These are phyloP conservation scores for Lodderomyces elongisporus DNA, from an alignment of 1,139 yeast genomes.

Conservation along the genomic window DNA sequence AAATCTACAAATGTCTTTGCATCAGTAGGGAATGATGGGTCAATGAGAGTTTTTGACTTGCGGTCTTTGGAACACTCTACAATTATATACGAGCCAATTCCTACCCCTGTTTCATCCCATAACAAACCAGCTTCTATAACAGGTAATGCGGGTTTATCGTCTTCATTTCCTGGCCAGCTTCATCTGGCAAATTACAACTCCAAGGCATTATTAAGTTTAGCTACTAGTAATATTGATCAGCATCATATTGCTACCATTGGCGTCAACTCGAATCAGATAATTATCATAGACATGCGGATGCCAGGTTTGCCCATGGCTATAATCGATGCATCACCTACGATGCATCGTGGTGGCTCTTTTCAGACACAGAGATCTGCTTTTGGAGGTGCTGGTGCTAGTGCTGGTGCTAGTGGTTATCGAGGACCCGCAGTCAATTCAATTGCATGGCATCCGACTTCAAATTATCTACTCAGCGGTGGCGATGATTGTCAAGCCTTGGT, in stretches of 20 bases:
- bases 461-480: conserved; percentile 66
- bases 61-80: conserved; percentile 90
- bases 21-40: conserved; percentile 94
- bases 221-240: conserved; percentile 78
- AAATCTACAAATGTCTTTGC: conserved; percentile 78
- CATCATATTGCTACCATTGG: conserved; percentile 76
- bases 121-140: not conserved
- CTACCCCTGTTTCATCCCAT: conserved; percentile 25
- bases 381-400: not conserved
- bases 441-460: conserved; percentile 78
- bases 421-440: conserved; percentile 59
- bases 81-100: conserved; percentile 69
- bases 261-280: conserved; percentile 60
- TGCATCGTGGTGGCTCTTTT: not conserved
- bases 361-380: not conserved
- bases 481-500: conserved; percentile 89
- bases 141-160: not conserved
- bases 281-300: conserved; percentile 77
- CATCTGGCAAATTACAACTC: conserved; percentile 25
- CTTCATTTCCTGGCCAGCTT: conserved; percentile 38
- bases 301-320: conserved; percentile 78
- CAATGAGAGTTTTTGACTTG: conserved; percentile 86
- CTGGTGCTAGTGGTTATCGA: conserved; percentile 29
- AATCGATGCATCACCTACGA: conserved; percentile 54
- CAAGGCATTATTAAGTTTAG: conserved; percentile 66